Evolutionary conservation across 1,139 yeast species (phyloP), one percentile per base, ranked within the genome.

Genomic region (Diutina neorugosa): DNA sequence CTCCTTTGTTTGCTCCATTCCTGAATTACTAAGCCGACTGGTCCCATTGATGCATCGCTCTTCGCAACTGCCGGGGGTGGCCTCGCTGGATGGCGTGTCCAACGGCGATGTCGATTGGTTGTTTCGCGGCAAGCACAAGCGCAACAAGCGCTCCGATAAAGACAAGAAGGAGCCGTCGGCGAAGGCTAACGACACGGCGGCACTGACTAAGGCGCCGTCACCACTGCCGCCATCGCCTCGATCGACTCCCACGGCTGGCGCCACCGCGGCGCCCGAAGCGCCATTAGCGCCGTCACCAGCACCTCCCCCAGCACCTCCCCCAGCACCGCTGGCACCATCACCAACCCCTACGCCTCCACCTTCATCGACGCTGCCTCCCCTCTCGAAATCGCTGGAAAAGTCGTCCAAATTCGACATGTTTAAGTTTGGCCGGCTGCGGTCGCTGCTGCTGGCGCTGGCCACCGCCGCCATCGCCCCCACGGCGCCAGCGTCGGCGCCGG

Each of bases 381-480:
- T 21, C 9, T 9, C 51, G 5, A 14, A 18, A 8, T 7, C 44
- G 8, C 41, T 23, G 4, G 61, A 60, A 41, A 58, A 52, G 51
- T 34, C 59, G 18, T 61, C 67, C 18, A 62, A 61, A 51, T 56
- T 65, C 23, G 68, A 65, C 16, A 61, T 61, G 54, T 62, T 67
- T 57, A 64, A 61, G 57, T 54, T 64, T 20, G 70, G 71, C 11
- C 63, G 74, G 21, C 56, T 67, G n/a, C 60, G 75, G 44, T 67
- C 73, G 3, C 88, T 96, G 3, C 76, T 93, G 60, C 80, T 93
- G 83, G 96, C 96, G 0, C 81, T 93, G 57, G 89, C 96, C 0
- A 85, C 95, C 51, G 85, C 93, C 16, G 18, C 56, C 64, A 3
- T 67, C 73, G 3, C 61, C 67, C 4, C 67, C 73, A 3, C 57